Evolutionary conservation across 768 basidiomycete genomes (phyloP), one percentile per base, ranked within the genome.

Genomic region (Favolaschia claudopus): DNA sequence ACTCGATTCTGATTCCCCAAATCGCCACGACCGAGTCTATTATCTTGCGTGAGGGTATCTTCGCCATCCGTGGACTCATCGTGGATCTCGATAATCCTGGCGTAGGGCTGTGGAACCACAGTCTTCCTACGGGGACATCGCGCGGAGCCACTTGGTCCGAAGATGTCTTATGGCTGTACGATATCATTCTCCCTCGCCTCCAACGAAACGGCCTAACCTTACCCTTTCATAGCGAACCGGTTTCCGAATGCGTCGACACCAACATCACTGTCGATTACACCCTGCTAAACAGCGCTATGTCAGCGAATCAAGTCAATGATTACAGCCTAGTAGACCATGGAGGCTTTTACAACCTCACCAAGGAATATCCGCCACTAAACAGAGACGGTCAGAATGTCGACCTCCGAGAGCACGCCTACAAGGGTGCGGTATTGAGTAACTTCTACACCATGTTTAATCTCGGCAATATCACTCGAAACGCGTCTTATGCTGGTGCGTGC

Each of bases 241-340:
- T 65, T 14, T 63, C 69, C 4, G 13, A 44, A n/a, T 70, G 67
- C n/a, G 62, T 67, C 46, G 57, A 70, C 31, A 63, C 67, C 4
- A 70, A 68, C 46, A 24, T 70, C 22, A 70, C 69, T 4, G 17
- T 68, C 10, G 67, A 68, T 28, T 70, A 68, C 32, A 43, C 43
- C 20, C 39, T 64, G 9, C 24, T 15, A 14, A 36, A 54, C 19
- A 12, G 9, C 3, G 8, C 2, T 17, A 22, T 29, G 20, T 0
- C 5, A 5, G 12, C 47, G 24, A 50, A 10, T 38, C 32, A 38
- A 28, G 27, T 49, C n/a, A 17, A 38, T 5, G 24, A 3, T 5
- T 69, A 62, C 53, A 67, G 60, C 46, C 51, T 69, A 14, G 57
- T 54, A 13, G 67, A 66, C 49, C 62, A 31, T 20, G 67, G 67